Percentiles rank a stretch among this genome's conserved stretches.
Evolutionary conservation across 352 stramenopile genomes (phyloP).

Genomic region (Pythium pyrilobum): DNA sequence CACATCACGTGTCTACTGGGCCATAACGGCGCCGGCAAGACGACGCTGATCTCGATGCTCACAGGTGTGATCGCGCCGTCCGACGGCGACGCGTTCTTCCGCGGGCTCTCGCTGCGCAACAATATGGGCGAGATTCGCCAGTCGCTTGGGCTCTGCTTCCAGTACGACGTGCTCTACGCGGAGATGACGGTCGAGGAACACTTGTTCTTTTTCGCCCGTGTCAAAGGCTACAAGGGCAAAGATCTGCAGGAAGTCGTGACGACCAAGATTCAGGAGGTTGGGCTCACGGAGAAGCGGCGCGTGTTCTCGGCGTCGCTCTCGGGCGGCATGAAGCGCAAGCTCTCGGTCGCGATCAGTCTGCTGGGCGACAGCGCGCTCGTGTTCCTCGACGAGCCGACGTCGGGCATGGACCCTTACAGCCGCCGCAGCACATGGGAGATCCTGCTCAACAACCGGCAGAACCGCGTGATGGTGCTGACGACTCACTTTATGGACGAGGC

Average conservation of each 20-base stretch:
- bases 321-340: constrained; percentile 94
- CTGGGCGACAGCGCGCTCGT: constrained; percentile 90
- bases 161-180: constrained; percentile 74
- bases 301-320: constrained; percentile 62
- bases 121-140: constrained; percentile 60
- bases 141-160: constrained; percentile 48
- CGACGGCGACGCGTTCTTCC: constrained; percentile 26
- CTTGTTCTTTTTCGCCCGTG: constrained; percentile 48
- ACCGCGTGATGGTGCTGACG: constrained; percentile 82
- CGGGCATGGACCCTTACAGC: constrained; percentile 94
- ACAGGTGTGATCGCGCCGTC: constrained; percentile 45
- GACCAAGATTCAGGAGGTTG: constrained; percentile 71
- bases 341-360: constrained; percentile 94
- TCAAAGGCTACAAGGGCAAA: constrained; percentile 47
- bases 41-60: constrained; percentile 77
- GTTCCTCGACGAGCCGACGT: constrained; percentile 92
- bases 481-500: constrained; percentile 88
- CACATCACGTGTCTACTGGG: constrained; percentile 89
- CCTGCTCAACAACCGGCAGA: constrained; percentile 71
- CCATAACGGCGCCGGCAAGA: constrained; percentile 95
- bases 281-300: constrained; percentile 85
- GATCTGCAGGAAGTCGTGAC: constrained; percentile 30
- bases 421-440: constrained; percentile 94
- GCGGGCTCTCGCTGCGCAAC: constrained; percentile 21
- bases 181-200: constrained; percentile 78